Conservation (phyloP, 768 basidiomycete species). For the Termitomyces sp. region DNA sequence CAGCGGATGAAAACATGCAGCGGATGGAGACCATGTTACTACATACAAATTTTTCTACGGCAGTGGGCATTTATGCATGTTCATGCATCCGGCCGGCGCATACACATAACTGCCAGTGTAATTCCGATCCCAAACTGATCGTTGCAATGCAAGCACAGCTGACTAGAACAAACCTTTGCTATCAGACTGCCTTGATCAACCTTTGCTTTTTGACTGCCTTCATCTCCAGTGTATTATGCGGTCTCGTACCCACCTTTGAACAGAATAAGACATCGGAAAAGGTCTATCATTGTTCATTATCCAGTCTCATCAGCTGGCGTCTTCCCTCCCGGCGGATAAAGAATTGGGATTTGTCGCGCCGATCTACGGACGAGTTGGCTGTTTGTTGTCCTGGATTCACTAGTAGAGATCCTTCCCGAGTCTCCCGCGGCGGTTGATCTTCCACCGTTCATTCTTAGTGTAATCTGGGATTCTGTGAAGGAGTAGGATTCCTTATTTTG, state of each 20-base stretch:
- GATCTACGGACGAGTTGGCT: conserved; percentile 26
- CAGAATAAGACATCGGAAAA: background rate
- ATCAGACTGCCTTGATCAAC: background rate
- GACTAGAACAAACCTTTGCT: background rate
- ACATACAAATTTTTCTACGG: no score
- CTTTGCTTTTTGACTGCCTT: background rate
- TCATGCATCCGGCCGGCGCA: background rate
- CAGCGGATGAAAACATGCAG: background rate
- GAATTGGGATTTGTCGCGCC: conserved; percentile 27
- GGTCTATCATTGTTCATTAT: background rate
- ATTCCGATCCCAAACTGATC: background rate
- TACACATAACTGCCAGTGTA: background rate
- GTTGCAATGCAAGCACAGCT: background rate
- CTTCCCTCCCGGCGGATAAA: conserved; percentile 21
- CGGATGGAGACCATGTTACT: background rate
- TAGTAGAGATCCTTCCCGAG: conserved; percentile 46
- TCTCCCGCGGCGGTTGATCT: conserved; percentile 42
- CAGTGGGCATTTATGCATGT: no score
- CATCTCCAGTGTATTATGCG: background rate
- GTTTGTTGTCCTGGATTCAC: conserved; percentile 21
- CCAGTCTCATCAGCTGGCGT: background rate
- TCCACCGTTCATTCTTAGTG: conserved; percentile 48
- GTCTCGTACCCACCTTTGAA: background rate
- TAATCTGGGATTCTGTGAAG: conserved; percentile 66
- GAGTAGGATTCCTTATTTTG: conserved; percentile 55